Evolutionary conservation across 2,329 filamentous ascomycete species (phyloP).

Genomic region (Paraphoma chrysanthemicola): DNA sequence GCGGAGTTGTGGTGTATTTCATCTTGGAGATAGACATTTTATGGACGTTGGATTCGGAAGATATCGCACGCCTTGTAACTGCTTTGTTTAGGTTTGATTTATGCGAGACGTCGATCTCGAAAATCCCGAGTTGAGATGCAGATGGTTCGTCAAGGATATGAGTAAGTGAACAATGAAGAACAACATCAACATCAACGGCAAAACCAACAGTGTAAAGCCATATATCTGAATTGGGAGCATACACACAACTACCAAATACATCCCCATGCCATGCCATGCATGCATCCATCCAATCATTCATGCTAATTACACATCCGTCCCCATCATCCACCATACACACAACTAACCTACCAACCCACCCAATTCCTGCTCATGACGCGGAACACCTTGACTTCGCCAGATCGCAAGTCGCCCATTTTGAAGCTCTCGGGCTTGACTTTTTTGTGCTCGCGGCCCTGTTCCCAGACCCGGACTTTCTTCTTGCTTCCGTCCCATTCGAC

Average conservation of each 20-base stretch:
- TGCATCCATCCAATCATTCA: neutral
- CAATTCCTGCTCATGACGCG: constrained; percentile 89
- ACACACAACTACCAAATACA: neutral
- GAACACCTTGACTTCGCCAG: constrained; percentile 97
- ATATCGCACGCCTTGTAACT: too few relatives aligned
- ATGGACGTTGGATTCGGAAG: too few relatives aligned
- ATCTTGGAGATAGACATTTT: too few relatives aligned
- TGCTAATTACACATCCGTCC: neutral
- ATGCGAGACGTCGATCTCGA: too few relatives aligned
- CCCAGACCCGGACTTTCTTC: constrained; percentile 95
- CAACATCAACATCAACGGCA: neutral
- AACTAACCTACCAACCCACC: constrained; percentile 75
- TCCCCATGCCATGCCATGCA: neutral
- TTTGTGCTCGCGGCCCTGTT: constrained; percentile 90
- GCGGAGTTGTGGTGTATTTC: too few relatives aligned
- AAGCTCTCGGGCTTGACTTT: constrained; percentile 96
- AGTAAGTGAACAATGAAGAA: too few relatives aligned
- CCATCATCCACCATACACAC: neutral
- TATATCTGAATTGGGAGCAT: too few relatives aligned
- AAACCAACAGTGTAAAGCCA: too few relatives aligned
- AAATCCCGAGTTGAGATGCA: too few relatives aligned
- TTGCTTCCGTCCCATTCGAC: constrained; percentile 98
- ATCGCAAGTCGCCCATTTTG: constrained; percentile 87
- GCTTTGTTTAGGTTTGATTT: too few relatives aligned
- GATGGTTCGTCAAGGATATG: too few relatives aligned